Conservation (phyloP, 2,329 filamentous ascomycete species). For the Pochonia chlamydosporia region DNA sequence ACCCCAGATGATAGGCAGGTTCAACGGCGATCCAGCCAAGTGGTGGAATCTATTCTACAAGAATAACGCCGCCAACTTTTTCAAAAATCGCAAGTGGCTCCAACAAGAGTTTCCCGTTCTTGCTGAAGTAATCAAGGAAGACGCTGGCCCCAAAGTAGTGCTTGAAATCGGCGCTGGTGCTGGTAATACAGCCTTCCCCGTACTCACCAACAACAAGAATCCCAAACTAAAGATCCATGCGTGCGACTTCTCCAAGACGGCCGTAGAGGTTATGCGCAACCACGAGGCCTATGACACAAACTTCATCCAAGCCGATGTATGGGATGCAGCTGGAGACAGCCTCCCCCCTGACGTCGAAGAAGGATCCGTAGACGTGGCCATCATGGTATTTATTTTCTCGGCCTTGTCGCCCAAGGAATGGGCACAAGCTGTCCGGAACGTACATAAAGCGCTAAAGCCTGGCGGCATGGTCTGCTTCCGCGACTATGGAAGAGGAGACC, state of each 20-base stretch:
- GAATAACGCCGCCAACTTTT: slow-evolving; percentile 95
- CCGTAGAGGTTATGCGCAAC: slow-evolving; percentile 83
- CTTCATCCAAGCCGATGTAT: slow-evolving; percentile 82
- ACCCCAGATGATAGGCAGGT: slow-evolving; percentile 54
- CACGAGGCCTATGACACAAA: slow-evolving; percentile 69
- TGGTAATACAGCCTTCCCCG: slow-evolving; percentile 92
- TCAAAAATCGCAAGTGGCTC: slow-evolving; percentile 97
- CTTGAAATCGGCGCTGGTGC: slow-evolving; percentile 93
- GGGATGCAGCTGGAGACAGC: slow-evolving; percentile 73
- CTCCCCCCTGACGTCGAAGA: slow-evolving; percentile 73
- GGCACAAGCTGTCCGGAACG: slow-evolving; percentile 73
- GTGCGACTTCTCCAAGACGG: slow-evolving; percentile 93
- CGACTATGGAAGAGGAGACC: slow-evolving; percentile 91
- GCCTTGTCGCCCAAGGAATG: slow-evolving; percentile 83
- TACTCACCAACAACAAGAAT: slow-evolving; percentile 80
- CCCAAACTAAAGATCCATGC: slow-evolving; percentile 77
- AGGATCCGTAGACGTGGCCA: slow-evolving; percentile 80
- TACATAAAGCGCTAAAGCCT: slow-evolving; percentile 78
- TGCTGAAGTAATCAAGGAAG: slow-evolving; percentile 64
- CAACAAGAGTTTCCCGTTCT: slow-evolving; percentile 92
- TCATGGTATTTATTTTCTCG: slow-evolving; percentile 97
- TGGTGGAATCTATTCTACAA: slow-evolving; percentile 99
- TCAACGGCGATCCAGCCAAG: slow-evolving; percentile 84
- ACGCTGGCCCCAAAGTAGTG: slow-evolving; percentile 63
- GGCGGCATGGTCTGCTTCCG: slow-evolving; percentile 92